Evolutionary conservation across 371 early-diverging fungal genomes (phyloP), one percentile per base, ranked within the genome.

Genomic region (Mucor indicus): DNA sequence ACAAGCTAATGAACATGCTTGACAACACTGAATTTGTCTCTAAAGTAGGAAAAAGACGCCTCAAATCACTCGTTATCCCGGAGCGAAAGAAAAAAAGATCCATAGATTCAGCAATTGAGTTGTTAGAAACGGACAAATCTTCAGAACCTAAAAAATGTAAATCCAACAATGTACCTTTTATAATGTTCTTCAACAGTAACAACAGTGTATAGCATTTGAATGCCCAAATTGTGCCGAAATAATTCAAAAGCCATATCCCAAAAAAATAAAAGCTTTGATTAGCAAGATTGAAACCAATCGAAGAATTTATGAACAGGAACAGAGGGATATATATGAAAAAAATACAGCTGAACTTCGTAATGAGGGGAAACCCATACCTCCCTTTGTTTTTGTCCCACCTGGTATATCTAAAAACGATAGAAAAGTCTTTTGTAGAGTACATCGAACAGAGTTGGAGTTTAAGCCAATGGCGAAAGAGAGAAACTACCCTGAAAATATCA

Each of bases 401-500:
- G 46, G 23, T 11, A 31, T 50, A 9, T 41, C 44, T 7, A 13
- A 16, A n/a, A 40, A 45, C 3, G 41, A 54, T 23, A 39, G 39
- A 48, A 27, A 32, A 16, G 9, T 10, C 13, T 65, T 81, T 45
- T 81, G 82, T 50, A 63, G 64, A 13, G 42, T 67, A 13, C 82
- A 81, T 45, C 32, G 45, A 22, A 62, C 66, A 1, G 79, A 79
- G 33, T 50, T 60, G 12, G 23, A 41, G 1, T 43, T 67, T 13
- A 72, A 77, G 3, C 80, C 82, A 0, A 5, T 52, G 16, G 82
- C 70, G 3, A 44, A 48, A 27, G 11, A 47, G 11, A 51, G 42
- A 5, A 60, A 71, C 0, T 81, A 77, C 17, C 79, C 73, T 1
- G 9, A 44, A 0, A 3, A 33, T 11, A 78, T 81, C 24, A 48